Conservation (phyloP, 139 green algal genomes). For the Tetraselmis striata region DNA sequence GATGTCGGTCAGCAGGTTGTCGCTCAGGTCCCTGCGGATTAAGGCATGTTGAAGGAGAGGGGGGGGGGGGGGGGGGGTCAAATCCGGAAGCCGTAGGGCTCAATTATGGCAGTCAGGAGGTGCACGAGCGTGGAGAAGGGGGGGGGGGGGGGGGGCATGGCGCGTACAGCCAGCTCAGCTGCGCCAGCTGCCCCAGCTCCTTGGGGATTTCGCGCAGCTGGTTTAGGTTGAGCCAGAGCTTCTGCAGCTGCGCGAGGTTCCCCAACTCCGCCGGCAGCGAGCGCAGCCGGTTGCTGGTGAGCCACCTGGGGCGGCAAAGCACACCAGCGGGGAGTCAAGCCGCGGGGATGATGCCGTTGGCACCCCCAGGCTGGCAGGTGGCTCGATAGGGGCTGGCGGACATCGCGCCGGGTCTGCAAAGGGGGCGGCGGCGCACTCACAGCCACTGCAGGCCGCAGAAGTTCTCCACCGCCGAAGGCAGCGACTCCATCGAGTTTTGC, state of each 20-base stretch:
- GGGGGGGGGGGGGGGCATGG: too few species aligned
- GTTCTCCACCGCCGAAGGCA: neutral
- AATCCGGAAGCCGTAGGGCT: neutral
- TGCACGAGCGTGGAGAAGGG: too few species aligned
- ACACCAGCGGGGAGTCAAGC: too few species aligned
- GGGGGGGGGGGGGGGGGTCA: neutral
- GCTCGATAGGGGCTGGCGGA: too few species aligned
- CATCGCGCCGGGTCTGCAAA: too few species aligned
- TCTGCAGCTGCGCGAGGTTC: neutral
- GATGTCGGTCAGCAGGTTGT: neutral
- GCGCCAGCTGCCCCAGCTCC: neutral
- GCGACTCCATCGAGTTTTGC: neutral
- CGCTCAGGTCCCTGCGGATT: neutral
- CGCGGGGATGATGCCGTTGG: too few species aligned
- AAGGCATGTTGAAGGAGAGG: too few species aligned
- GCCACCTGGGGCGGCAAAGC: too few species aligned
- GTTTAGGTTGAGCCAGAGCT: neutral
- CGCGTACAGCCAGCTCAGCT: neutral
- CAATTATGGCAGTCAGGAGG: neutral
- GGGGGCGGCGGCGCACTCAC: too few species aligned
- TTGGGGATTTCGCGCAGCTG: neutral
- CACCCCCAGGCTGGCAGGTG: too few species aligned
- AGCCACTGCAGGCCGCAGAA: neutral
- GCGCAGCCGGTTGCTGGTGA: neutral
- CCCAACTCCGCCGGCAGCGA: neutral